Percentiles rank a stretch among this genome's conserved stretches.
phyloP scores from a whole-genome alignment of 345 rosid genomes.

The Laguncularia racemosa region DNA sequence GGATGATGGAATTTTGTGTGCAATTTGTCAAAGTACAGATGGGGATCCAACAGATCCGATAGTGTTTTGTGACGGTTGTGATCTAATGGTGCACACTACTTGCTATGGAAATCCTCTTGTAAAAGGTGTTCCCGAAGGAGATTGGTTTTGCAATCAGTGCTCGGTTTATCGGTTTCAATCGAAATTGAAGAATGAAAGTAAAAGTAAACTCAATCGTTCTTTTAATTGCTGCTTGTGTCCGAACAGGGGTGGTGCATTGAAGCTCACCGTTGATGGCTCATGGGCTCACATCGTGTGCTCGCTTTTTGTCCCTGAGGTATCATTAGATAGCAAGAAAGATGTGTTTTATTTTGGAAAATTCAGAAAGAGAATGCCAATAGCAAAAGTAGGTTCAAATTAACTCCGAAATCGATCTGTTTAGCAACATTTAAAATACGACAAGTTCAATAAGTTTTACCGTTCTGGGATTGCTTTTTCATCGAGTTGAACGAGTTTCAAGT shows the following conservation, averaged over 20 bases:
- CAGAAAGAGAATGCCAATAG: too few relatives aligned
- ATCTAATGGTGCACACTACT: slow-evolving; percentile 80
- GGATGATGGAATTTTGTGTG: slow-evolving; percentile 83
- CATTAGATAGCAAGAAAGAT: too few relatives aligned
- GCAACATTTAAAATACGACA: too few relatives aligned
- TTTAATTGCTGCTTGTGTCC: slow-evolving; percentile 66
- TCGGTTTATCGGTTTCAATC: slow-evolving; percentile 10
- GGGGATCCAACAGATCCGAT: slow-evolving; percentile 90
- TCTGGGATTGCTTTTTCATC: too few relatives aligned
- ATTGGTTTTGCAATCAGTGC: slow-evolving; percentile 74
- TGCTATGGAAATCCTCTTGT: slow-evolving; percentile 82
- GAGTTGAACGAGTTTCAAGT: too few relatives aligned
- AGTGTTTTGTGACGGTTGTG: slow-evolving; percentile 94
- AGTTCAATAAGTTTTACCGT: too few relatives aligned
- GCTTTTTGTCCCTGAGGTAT: slow-evolving; percentile 56
- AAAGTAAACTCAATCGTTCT: not conserved
- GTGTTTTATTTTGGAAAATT: too few relatives aligned
- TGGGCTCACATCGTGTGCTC: slow-evolving; percentile 91
- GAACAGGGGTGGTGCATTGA: slow-evolving; percentile 50
- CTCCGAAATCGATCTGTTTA: too few relatives aligned
- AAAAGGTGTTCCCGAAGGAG: slow-evolving; percentile 66
- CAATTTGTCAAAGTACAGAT: slow-evolving; percentile 82
- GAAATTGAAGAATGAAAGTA: not conserved
- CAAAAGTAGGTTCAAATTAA: too few relatives aligned
- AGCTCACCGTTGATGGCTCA: slow-evolving; percentile 40